These are phyloP conservation scores for Puccinia polysora DNA, from an alignment of 1,284 basidiomycete genomes.

Conservation along the genomic window DNA sequence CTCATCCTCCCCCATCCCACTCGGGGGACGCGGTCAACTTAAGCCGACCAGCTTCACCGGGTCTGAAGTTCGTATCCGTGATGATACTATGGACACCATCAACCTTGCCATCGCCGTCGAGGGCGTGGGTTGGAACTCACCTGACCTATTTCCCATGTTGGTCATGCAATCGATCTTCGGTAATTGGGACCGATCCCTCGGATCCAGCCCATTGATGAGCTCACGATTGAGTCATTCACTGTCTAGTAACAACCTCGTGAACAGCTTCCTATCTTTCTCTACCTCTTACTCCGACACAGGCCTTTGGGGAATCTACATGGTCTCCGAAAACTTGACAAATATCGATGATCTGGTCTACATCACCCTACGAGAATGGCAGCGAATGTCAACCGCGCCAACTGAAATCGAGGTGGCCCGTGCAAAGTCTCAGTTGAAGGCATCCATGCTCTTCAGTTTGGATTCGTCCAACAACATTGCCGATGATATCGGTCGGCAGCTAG, in stretches of 20 bases:
- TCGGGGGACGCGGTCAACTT: slow-evolving; percentile 60
- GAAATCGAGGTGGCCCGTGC: slow-evolving; percentile 87
- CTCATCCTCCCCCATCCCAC: slow-evolving; percentile 78
- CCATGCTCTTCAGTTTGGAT: slow-evolving; percentile 81
- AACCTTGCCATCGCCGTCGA: slow-evolving; percentile 97
- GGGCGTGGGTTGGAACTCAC: slow-evolving; percentile 94
- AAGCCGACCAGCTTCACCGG: slow-evolving; percentile 76
- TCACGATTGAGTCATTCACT: slow-evolving; percentile 88
- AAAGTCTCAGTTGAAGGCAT: slow-evolving; percentile 96
- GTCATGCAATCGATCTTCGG: slow-evolving; percentile 97
- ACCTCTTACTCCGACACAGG: slow-evolving; percentile 99
- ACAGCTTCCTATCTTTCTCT: slow-evolving; percentile 99
- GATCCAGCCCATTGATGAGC: slow-evolving; percentile 80
- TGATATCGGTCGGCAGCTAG: slow-evolving; percentile 94
- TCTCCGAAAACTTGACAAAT: slow-evolving; percentile 83
- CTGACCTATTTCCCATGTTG: slow-evolving; percentile 99
- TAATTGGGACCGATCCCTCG: slow-evolving; percentile 98
- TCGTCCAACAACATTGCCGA: slow-evolving; percentile 95
- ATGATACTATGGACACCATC: slow-evolving; percentile 81
- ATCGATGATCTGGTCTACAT: slow-evolving; percentile 92
- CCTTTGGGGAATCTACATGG: slow-evolving; percentile 96
- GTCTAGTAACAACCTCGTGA: slow-evolving; percentile 91
- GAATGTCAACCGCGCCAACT: slow-evolving; percentile 84
- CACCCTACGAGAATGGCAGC: slow-evolving; percentile 91
- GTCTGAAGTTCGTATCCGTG: slow-evolving; percentile 90